phyloP scores from a whole-genome alignment of 2,329 filamentous ascomycete species.

The Blastomyces silverae region DNA sequence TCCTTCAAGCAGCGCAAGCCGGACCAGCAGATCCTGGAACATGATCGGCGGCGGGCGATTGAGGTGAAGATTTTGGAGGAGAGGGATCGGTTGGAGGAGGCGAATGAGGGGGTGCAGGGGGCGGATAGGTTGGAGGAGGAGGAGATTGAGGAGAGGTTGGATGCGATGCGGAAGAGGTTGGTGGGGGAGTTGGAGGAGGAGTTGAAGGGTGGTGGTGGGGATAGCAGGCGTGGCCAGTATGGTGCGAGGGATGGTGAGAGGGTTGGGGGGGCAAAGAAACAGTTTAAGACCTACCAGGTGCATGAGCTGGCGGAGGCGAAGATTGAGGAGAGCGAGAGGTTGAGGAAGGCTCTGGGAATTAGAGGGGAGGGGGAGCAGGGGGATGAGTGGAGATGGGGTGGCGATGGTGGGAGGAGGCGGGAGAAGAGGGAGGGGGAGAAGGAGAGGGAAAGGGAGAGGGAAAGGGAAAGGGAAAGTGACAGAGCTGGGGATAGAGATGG shows the following conservation, averaged over 20 bases:
- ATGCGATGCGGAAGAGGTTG: conserved; percentile 59
- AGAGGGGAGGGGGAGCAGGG: conserved; percentile 82
- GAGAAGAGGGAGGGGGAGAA: conserved; percentile 15
- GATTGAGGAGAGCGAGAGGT: conserved; percentile 85
- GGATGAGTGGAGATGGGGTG: conserved; percentile 41
- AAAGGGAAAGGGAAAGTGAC: conserved; percentile 17
- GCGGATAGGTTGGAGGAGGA: conserved; percentile 58
- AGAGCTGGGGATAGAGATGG: background rate
- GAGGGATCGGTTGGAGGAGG: conserved; percentile 84
- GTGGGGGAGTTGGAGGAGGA: conserved; percentile 50
- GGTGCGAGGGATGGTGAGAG: conserved; percentile 27
- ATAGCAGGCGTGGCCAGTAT: conserved; percentile 15
- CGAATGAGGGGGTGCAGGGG: conserved; percentile 40
- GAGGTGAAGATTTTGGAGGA: conserved; percentile 92
- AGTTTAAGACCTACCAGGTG: conserved; percentile 85
- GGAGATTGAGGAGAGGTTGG: conserved; percentile 75
- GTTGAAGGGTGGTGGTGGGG: conserved; percentile 25
- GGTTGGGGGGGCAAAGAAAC: conserved; percentile 32
- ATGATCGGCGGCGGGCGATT: conserved; percentile 82
- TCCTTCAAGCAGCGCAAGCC: conserved; percentile 72
- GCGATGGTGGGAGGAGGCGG: conserved; percentile 17
- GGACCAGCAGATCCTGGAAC: conserved; percentile 86
- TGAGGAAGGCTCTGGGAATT: conserved; percentile 81
- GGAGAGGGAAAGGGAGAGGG: conserved; percentile 22
- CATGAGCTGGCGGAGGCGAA: conserved; percentile 96